These are phyloP conservation scores for Apium graveolens DNA, from an alignment of 129 eudicot genomes.

Conservation along the genomic window DNA sequence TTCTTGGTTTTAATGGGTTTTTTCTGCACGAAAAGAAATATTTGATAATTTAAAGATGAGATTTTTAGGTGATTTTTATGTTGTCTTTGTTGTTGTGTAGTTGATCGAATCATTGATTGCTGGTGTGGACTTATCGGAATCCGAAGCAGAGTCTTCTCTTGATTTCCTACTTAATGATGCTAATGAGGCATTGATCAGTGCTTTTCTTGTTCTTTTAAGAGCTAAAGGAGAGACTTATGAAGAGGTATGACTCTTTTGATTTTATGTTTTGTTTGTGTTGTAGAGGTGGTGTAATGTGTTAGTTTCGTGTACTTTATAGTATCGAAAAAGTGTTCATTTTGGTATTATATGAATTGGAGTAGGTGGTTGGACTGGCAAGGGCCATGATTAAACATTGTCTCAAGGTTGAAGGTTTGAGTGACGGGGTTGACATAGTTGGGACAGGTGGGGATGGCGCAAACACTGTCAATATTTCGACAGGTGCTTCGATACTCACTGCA, in stretches of 20 bases:
- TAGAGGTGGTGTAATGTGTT: neutral
- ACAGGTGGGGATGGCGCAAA: slow-evolving; percentile 85
- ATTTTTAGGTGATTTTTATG: neutral
- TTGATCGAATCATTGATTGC: slow-evolving; percentile 55
- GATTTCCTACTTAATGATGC: slow-evolving; percentile 48
- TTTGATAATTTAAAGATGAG: neutral
- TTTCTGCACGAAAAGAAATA: neutral
- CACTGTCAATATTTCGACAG: slow-evolving; percentile 68
- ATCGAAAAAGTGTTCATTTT: neutral
- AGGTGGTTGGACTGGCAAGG: slow-evolving; percentile 70
- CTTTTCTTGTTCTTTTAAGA: slow-evolving; percentile 65
- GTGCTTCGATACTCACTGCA: slow-evolving; percentile 67
- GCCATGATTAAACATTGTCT: slow-evolving; percentile 58
- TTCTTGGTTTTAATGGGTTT: too few species aligned
- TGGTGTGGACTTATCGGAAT: slow-evolving; percentile 44
- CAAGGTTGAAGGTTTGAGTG: slow-evolving; percentile 58
- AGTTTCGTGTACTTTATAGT: neutral
- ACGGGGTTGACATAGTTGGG: slow-evolving; percentile 64
- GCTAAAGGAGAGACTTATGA: slow-evolving; percentile 77
- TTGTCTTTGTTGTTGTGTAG: slow-evolving; percentile 18
- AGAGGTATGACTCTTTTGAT: slow-evolving; percentile 33
- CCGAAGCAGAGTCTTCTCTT: slow-evolving; percentile 52
- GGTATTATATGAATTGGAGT: slow-evolving; percentile 10
- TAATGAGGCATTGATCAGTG: slow-evolving; percentile 57
- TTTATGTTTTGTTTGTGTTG: neutral